Base-by-base conservation (phyloP, 2,329 filamentous ascomycete species). In the Epichloe sylvatica region DNA sequence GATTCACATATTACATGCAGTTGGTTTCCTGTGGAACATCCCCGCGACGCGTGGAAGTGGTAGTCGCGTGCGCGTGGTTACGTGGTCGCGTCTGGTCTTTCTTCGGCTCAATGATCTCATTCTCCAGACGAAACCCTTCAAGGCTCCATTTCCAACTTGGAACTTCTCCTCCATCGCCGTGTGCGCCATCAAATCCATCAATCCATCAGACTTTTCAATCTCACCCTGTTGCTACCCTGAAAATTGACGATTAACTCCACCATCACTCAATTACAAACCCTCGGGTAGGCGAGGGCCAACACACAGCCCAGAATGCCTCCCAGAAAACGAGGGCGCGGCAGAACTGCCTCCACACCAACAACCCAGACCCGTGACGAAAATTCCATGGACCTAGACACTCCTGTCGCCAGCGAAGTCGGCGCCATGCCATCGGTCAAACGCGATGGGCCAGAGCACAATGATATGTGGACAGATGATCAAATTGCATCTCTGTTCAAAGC, bases 391-490 rank as follows among this genome's bases (percentile, higher is more conserved):
- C 63, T 78, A 54, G 78, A 77, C 63, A 75, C 75, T 5, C 75
- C 77, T 1, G 66, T 74, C 60, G 57, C 72, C 62, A 60, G 80
- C 70, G 72, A 81, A 64, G 69, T 73, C 3, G 64, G 68, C 7
- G 56, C 59, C 19, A 54, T 52, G 3, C 50, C 51, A 15, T 53
- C 60, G 6, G 44, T 50, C 40, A 62, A 60, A 33, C 51, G 55
- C 11, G 54, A 53, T 4, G 51, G 52, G 11, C 56, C 58, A 5
- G 55, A 57, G 11, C 58, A 53, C 45, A 77, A 80, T 50, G 86
- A 91, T 55, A 78, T 83, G 25, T 98, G 92, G 92, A 96, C 89
- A 4, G 90, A 95, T 60, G 91, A 96, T 61, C 92, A 98, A 66
- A 84, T 94, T 56, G 89, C 87, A 1, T 90, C 88, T 39, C 75